Evolutionary conservation across 345 rosid genomes (phyloP).

Genomic region (Eutrema heterophyllum): DNA sequence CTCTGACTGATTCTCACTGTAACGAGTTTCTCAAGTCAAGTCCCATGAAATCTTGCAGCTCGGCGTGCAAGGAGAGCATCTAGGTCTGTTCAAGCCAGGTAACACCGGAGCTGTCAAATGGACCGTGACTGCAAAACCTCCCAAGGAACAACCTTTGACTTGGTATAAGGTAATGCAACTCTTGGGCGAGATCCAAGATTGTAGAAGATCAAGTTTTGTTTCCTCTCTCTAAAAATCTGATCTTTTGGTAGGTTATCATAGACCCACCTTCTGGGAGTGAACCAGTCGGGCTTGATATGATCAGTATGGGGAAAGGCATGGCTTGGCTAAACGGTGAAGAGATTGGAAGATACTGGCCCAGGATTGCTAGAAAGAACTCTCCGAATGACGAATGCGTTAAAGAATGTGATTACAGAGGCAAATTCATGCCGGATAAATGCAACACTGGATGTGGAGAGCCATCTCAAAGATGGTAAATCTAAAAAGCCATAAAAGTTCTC

Average conservation of each 20-base stretch:
- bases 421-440: slow-evolving; percentile 77
- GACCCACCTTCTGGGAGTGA: slow-evolving; percentile 79
- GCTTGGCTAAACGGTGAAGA: slow-evolving; percentile 99
- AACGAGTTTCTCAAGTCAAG: neutral
- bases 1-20: neutral
- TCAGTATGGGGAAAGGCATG: slow-evolving; percentile 89
- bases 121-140: slow-evolving; percentile 65
- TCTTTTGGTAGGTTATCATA: slow-evolving; percentile 51
- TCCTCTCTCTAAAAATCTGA: neutral
- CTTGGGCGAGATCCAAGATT: slow-evolving; percentile 2
- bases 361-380: slow-evolving; percentile 46
- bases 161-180: slow-evolving; percentile 76
- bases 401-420: slow-evolving; percentile 78
- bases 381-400: slow-evolving; percentile 46
- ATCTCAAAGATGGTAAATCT: slow-evolving; percentile 82
- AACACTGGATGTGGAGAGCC: slow-evolving; percentile 87
- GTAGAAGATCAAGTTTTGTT: slow-evolving; percentile 3
- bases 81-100: slow-evolving; percentile 55
- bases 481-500: neutral
- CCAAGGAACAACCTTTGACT: slow-evolving; percentile 67
- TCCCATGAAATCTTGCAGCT: slow-evolving; percentile 42
- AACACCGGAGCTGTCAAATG: slow-evolving; percentile 45
- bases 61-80: slow-evolving; percentile 76
- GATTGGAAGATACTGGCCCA: slow-evolving; percentile 90
- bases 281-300: slow-evolving; percentile 86